Evolutionary conservation across 148 eudicot species (phyloP), one percentile per base, ranked within the genome.

Genomic region (Talinum fruticosum): DNA sequence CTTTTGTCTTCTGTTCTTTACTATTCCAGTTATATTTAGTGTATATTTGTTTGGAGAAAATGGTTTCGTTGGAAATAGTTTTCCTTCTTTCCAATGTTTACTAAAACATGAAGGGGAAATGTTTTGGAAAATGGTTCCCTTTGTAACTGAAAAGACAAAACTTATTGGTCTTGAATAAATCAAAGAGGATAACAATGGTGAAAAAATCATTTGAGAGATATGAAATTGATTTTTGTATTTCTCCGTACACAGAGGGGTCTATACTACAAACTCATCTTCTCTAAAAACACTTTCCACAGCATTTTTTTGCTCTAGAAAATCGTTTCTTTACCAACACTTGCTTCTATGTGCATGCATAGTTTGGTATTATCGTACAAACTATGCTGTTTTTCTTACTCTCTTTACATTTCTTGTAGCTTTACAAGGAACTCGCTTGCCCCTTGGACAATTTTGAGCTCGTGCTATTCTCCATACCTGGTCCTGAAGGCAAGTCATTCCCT

Each of bases 381-480:
- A 23, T 29, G 41, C 15, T 5, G 41, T 69, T 59, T 13, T 8
- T 70, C 49, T 6, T 72, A 38, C 16, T 51, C 26, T 0, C 73
- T 15, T 41, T 35, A 3, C 19, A 12, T 66, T 26, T 57, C 73
- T 69, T 81, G 82, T 83, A 94, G 98, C 88, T 94, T 32, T 94
- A 94, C 92, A 94, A 94, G 86, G 98, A 90, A 82, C 90, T 92
- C 23, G 76, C 86, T 5, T 94, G 98, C 85, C 98, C 98, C 30
- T 82, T 92, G 87, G 98, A 94, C 87, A 90, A 90, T 81, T 94
- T 92, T 66, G 98, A 94, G 92, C 98, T 94, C 71, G 78, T 94
- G 73, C 77, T 94, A 71, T 92, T 84, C 80, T 94, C 98, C 76
- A 76, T 90, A 81, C 90, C 97, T 68, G 97, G 98, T 51, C 98